A percentile compares a stretch with the other conserved stretches of the same genome.
phyloP scores from a whole-genome alignment of 805 yeast species.

The Kodamaea lidongshanica region DNA sequence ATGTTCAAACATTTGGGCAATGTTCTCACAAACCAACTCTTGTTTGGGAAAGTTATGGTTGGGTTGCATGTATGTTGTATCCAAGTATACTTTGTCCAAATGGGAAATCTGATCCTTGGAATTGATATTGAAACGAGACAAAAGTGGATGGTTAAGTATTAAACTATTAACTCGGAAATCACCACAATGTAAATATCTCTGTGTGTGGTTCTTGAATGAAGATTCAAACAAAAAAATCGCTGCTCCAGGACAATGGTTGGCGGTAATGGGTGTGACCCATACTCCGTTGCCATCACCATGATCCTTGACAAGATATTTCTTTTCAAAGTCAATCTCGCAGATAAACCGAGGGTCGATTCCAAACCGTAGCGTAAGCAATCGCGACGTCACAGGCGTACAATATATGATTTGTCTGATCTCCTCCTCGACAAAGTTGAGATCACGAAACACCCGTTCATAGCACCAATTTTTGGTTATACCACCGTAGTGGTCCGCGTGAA shows the following conservation, averaged over 20 bases:
- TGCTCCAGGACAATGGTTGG: slow-evolving; percentile 98
- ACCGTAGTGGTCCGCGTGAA: slow-evolving; percentile 91
- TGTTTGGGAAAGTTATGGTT: slow-evolving; percentile 74
- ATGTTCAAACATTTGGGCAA: slow-evolving; percentile 47
- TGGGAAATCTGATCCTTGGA: slow-evolving; percentile 6
- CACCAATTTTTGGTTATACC: slow-evolving; percentile 78
- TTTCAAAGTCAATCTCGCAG: slow-evolving; percentile 33
- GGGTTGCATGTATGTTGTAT: slow-evolving; percentile 84
- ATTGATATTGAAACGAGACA: slow-evolving; percentile 15
- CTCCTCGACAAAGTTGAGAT: slow-evolving; percentile 18
- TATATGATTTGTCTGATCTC: slow-evolving; percentile 50
- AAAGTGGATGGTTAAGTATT: slow-evolving; percentile 40
- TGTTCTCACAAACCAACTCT: slow-evolving; percentile 52
- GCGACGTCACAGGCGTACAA: slow-evolving; percentile 65
- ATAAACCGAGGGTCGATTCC: slow-evolving; percentile 48
- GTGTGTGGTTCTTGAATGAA: slow-evolving; percentile 15
- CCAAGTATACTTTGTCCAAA: slow-evolving; percentile 68
- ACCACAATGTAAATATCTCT: slow-evolving; percentile 73
- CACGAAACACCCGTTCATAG: slow-evolving; percentile 30
- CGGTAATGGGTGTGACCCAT: slow-evolving; percentile 63
- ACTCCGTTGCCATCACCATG: slow-evolving; percentile 20
- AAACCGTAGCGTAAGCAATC: slow-evolving; percentile 48
- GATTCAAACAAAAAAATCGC: slow-evolving; percentile 68
- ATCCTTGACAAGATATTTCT: slow-evolving; percentile 19
- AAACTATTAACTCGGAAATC: slow-evolving; percentile 71